These are phyloP conservation scores for Aspergillus calidoustus DNA, from an alignment of 2,329 filamentous ascomycete species.

Conservation along the genomic window DNA sequence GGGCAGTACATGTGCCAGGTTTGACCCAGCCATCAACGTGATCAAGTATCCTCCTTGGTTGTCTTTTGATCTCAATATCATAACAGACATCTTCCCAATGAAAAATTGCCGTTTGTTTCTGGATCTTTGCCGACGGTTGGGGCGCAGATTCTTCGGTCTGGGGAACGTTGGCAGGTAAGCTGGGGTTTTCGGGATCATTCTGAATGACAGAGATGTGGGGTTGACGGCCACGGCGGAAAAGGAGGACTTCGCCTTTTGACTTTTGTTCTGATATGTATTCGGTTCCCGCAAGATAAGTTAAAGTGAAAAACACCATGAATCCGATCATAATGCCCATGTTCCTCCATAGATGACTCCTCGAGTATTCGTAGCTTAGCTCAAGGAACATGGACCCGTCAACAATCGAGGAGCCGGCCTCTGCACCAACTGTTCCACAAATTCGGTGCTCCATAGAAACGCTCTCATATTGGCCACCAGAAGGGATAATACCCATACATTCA, in stretches of 20 bases:
- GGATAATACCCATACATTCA: conserved; percentile 49
- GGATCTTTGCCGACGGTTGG: conserved; percentile 53
- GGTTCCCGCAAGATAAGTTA: conserved; percentile 32
- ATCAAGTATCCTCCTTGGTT: conserved; percentile 78
- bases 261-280: conserved; percentile 32
- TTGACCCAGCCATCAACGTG: conserved; percentile 93
- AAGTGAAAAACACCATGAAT: conserved; percentile 65
- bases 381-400: conserved; percentile 67
- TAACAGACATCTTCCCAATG: conserved; percentile 87
- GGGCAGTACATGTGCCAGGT: conserved; percentile 83
- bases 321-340: conserved; percentile 72
- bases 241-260: conserved; percentile 35
- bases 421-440: conserved; percentile 65
- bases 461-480: conserved; percentile 48
- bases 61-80: conserved; percentile 78
- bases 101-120: conserved; percentile 76
- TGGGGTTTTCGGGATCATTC: conserved; percentile 10
- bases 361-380: conserved; percentile 60
- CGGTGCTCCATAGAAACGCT: conserved; percentile 42
- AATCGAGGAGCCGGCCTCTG: conserved; percentile 55
- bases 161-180: background rate
- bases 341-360: conserved; percentile 64
- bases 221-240: conserved; percentile 33
- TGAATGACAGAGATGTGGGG: background rate
- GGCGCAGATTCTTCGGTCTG: conserved; percentile 9